A percentile compares a stretch with the other conserved stretches of the same genome.
Conservation (phyloP, 129 eudicot genomes). For the Solidago caesia region DNA sequence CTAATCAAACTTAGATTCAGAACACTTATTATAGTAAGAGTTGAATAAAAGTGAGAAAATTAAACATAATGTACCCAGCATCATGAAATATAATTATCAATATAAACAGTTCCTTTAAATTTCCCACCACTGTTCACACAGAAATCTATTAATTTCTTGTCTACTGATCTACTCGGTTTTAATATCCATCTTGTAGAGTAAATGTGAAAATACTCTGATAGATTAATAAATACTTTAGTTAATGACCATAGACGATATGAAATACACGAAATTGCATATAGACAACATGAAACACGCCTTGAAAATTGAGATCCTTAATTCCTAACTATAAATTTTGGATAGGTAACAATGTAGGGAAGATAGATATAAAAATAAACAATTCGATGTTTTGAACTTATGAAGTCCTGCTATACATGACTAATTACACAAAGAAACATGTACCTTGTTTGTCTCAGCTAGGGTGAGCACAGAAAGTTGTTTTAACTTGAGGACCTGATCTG, state of each 20-base stretch:
- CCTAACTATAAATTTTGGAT: neutral
- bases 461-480: conserved; percentile 89
- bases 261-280: neutral
- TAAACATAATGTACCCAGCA: neutral
- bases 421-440: conserved; percentile 15
- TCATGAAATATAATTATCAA: neutral
- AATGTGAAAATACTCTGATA: neutral
- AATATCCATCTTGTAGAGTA: neutral
- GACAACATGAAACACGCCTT: neutral
- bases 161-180: neutral
- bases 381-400: neutral
- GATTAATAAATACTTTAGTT: neutral
- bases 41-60: neutral
- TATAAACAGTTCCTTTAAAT: neutral
- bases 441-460: conserved; percentile 89
- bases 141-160: neutral
- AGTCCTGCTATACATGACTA: conserved; percentile 15
- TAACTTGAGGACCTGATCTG: conserved; percentile 75
- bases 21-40: neutral
- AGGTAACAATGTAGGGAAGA: neutral
- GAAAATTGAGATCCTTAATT: conserved; percentile 7
- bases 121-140: neutral
- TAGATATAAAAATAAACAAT: neutral
- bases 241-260: neutral
- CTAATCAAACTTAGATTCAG: conserved; percentile 7